These are phyloP conservation scores for Phytomonas francai DNA, from an alignment of 208 protist species.

Conservation along the genomic window DNA sequence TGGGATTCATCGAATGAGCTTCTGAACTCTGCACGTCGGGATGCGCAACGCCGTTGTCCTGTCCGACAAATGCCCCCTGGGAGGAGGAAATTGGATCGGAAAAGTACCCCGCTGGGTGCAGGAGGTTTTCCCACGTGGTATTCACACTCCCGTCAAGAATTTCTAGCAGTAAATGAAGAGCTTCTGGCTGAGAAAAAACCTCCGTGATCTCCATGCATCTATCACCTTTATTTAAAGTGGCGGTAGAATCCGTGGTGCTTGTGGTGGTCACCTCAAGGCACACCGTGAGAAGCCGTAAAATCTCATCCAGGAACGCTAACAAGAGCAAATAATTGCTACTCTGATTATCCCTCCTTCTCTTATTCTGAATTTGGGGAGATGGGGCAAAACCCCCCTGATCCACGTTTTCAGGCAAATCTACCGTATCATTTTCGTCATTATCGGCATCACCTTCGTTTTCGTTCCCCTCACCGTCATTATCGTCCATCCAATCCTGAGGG, in stretches of 20 bases:
- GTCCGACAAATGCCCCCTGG: too few species aligned
- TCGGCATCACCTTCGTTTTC: conserved; percentile 1
- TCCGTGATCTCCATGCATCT: not conserved
- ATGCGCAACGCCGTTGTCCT: conserved; percentile 3
- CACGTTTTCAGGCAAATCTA: not conserved
- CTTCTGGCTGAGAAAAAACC: conserved; percentile 20
- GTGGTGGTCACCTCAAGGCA: conserved; percentile 47
- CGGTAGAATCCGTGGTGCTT: conserved; percentile 12
- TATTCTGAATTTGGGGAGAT: not conserved
- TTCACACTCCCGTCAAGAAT: conserved; percentile 22
- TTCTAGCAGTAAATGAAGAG: conserved; percentile 23
- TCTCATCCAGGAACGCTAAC: conserved; percentile 39
- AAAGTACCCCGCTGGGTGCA: conserved; percentile 20
- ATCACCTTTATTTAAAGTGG: too few species aligned
- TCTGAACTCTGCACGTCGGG: not conserved
- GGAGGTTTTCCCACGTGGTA: conserved; percentile 30
- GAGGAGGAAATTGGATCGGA: too few species aligned
- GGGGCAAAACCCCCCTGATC: not conserved
- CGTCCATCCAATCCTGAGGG: conserved; percentile 17
- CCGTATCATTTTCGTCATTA: not conserved
- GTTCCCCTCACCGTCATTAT: not conserved
- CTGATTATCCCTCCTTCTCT: not conserved
- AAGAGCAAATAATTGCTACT: conserved; percentile 25
- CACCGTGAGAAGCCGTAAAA: conserved; percentile 31
- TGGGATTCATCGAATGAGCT: not conserved